Evolutionary conservation across 306 rosid genomes (phyloP), one percentile per base, ranked within the genome.

Genomic region (Begonia loranthoides): DNA sequence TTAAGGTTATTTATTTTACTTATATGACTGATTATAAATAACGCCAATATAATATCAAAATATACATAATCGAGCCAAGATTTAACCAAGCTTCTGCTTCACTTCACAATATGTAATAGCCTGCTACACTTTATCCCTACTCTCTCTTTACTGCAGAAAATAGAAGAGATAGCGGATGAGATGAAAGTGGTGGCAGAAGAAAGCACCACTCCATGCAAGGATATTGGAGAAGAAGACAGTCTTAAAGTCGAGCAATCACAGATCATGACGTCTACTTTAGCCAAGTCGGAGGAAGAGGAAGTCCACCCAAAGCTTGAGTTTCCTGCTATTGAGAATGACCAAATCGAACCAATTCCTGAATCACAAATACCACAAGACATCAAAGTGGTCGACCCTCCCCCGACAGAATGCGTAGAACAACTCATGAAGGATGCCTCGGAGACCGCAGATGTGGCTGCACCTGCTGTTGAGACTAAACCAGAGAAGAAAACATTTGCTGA

Each of bases 151-250:
- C 36, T 10, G 13, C 47, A 43, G 14, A 12, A 43, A 43, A 43
- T 12, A 2, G 47, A 43, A n/a, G 10, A 43, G 47, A n/a, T 1
- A 43, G 14, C 10, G 47, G 47, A 4, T 43, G 47, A 43, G 39
- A 47, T 49, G n/a, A 39, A 59, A 49, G 52, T n/a, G 15, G 10
- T 49, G 17, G 52, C 16, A 49, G 21, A 49, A 49, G 52, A 15
- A 49, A 28, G 8, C 36, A 28, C 8, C 36, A 28, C 36, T 28
- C 36, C 36, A 4, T 28, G 36, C 9, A 28, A 28, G 36, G 36
- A 28, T 5, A 17, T n/a, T 15, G 52, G 47, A 43, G 65, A 60
- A 45, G 51, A 22, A 8, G 56, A 60, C 39, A 50, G 28, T 36
- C 33, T 55, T 16, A 41, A 43, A 10, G 41, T 40, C 10, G 50